Evolutionary conservation across 2,329 filamentous ascomycete species (phyloP).

Genomic region (Zelopaecilomyces penicillatus): DNA sequence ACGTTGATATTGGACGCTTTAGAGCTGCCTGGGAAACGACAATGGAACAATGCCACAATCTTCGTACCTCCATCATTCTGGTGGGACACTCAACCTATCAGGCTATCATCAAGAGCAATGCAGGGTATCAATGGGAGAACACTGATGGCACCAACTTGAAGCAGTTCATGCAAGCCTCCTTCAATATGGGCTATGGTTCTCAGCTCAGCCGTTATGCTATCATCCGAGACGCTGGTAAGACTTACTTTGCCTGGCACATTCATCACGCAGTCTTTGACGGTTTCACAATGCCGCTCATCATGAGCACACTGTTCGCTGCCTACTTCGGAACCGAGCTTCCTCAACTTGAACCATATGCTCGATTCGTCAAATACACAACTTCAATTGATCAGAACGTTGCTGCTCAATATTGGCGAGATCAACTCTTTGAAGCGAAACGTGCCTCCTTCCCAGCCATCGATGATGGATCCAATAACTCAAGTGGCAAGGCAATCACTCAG

Average conservation of each 20-base stretch:
- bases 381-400: slow-evolving; percentile 1
- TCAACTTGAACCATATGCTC: slow-evolving; percentile 7
- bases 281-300: slow-evolving; percentile 1
- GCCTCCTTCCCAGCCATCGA: slow-evolving; percentile 9
- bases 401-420: slow-evolving; percentile 3
- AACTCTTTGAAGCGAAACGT: slow-evolving; percentile 1
- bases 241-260: slow-evolving; percentile 5
- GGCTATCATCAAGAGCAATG: neutral
- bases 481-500: neutral
- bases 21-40: slow-evolving; percentile 4
- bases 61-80: slow-evolving; percentile 7
- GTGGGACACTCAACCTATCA: slow-evolving; percentile 1
- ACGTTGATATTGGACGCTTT: slow-evolving; percentile 2
- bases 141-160: neutral
- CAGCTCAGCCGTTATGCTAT: slow-evolving; percentile 10
- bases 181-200: slow-evolving; percentile 9
- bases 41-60: slow-evolving; percentile 4
- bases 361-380: slow-evolving; percentile 5
- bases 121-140: neutral
- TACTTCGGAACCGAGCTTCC: slow-evolving; percentile 10
- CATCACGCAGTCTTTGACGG: slow-evolving; percentile 8
- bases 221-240: neutral
- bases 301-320: neutral
- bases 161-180: slow-evolving; percentile 10
- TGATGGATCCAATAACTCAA: neutral